These are phyloP conservation scores for Candida silvatica DNA, from an alignment of 805 yeast genomes.

Conservation along the genomic window DNA sequence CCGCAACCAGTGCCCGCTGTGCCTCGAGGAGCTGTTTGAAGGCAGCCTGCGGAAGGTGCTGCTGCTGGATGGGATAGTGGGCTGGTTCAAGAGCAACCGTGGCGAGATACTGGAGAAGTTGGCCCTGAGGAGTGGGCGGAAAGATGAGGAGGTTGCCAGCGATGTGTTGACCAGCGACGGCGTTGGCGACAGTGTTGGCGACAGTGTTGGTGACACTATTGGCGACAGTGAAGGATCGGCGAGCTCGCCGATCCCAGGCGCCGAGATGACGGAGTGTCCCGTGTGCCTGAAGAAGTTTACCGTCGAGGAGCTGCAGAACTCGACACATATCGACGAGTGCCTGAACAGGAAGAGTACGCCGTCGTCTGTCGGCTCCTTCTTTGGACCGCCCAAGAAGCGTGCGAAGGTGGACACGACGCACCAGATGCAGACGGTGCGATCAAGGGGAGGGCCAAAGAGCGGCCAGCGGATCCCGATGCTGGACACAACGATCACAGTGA, in stretches of 20 bases:
- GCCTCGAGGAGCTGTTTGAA: slow-evolving; percentile 63
- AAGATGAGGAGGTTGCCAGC: slow-evolving; percentile 3
- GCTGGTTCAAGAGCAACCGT: slow-evolving; percentile 40
- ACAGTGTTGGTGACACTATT: no score
- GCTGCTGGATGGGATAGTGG: slow-evolving; percentile 62
- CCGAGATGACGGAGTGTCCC: slow-evolving; percentile 57
- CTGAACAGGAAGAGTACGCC: slow-evolving; percentile 27
- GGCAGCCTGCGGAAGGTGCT: slow-evolving; percentile 60
- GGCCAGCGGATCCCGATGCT: slow-evolving; percentile 46
- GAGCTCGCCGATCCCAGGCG: slow-evolving; percentile 8
- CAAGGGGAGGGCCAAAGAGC: no score
- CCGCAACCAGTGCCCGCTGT: slow-evolving; percentile 66
- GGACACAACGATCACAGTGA: slow-evolving; percentile 50
- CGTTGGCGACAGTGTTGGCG: not conserved
- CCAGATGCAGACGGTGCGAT: slow-evolving; percentile 18
- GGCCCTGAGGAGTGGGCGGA: slow-evolving; percentile 7
- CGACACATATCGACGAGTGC: slow-evolving; percentile 61
- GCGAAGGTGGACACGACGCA: not conserved
- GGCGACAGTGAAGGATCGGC: not conserved
- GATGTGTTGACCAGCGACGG: slow-evolving; percentile 1
- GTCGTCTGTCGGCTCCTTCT: no score
- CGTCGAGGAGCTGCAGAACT: slow-evolving; percentile 42
- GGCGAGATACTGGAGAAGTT: slow-evolving; percentile 27
- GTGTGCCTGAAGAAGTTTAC: slow-evolving; percentile 52
- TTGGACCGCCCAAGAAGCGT: no score